These are phyloP conservation scores for Rhynchospora pubera DNA, from an alignment of 176 grass and related monocot species.

Conservation along the genomic window DNA sequence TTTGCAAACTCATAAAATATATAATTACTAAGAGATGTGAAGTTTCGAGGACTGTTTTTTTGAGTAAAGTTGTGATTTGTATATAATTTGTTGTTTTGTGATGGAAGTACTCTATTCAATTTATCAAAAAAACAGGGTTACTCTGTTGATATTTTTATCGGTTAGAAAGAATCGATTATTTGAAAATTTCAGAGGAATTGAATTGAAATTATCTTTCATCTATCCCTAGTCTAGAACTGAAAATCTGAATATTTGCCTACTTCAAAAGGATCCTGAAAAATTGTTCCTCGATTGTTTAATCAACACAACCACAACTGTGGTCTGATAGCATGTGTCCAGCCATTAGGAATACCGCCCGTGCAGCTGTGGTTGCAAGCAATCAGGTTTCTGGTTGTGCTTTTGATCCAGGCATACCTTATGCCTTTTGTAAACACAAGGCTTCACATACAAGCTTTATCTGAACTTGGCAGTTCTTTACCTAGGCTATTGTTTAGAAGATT, in stretches of 20 bases:
- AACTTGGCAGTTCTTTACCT: not conserved
- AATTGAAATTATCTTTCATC: not conserved
- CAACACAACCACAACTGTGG: not conserved
- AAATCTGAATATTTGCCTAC: not conserved
- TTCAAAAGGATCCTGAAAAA: not conserved
- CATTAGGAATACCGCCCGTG: not conserved
- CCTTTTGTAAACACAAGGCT: not conserved
- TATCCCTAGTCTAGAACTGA: too few relatives aligned
- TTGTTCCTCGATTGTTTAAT: not conserved
- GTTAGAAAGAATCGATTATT: not conserved
- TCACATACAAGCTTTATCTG: not conserved
- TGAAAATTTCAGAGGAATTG: not conserved
- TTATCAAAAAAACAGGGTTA: not conserved
- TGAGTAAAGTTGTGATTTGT: not conserved
- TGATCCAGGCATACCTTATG: not conserved
- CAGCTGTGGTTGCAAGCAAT: not conserved
- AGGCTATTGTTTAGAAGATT: not conserved
- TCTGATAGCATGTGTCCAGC: not conserved
- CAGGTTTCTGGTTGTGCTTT: not conserved
- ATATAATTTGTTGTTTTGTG: not conserved
- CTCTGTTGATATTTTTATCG: not conserved
- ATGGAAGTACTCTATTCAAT: not conserved
- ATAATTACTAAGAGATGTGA: not conserved
- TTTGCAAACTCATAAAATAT: not conserved
- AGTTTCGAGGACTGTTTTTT: not conserved